These are phyloP conservation scores for Calonectria leucothoes DNA, from an alignment of 2,329 filamentous ascomycete species.

Conservation along the genomic window DNA sequence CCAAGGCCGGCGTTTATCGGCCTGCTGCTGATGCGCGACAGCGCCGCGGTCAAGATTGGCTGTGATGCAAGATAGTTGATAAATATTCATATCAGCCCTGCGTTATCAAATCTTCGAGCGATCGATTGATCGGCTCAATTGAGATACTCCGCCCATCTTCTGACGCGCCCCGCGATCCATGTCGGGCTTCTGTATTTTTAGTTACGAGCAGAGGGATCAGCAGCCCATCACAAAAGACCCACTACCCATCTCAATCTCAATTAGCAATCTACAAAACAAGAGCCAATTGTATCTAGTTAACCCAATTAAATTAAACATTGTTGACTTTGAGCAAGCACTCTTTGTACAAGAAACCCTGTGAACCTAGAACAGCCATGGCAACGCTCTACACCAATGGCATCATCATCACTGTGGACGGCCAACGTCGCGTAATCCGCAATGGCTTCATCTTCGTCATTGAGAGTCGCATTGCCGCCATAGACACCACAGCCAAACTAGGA, in stretches of 20 bases:
- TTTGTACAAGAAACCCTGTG: not conserved
- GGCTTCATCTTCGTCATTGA: not conserved
- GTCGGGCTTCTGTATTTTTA: not conserved
- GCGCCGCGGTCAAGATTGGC: not conserved
- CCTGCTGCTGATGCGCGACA: not conserved
- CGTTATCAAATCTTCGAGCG: not conserved
- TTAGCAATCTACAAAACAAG: not conserved
- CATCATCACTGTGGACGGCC: not conserved
- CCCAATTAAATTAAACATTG: not conserved
- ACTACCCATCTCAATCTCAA: not conserved
- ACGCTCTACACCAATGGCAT: not conserved
- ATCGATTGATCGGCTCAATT: not conserved
- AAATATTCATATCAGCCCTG: not conserved
- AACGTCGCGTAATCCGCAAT: not conserved
- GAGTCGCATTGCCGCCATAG: not conserved
- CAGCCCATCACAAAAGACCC: not conserved
- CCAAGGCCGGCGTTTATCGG: not conserved
- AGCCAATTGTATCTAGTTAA: not conserved
- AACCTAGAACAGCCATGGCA: not conserved
- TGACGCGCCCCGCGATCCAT: not conserved
- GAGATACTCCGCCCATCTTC: not conserved
- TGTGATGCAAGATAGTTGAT: not conserved
- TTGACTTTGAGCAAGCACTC: not conserved
- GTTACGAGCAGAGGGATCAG: not conserved
- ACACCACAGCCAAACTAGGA: not conserved